These are phyloP conservation scores for Stagonosporopsis rhizophila DNA, from an alignment of 2,329 filamentous ascomycete genomes.

Conservation along the genomic window DNA sequence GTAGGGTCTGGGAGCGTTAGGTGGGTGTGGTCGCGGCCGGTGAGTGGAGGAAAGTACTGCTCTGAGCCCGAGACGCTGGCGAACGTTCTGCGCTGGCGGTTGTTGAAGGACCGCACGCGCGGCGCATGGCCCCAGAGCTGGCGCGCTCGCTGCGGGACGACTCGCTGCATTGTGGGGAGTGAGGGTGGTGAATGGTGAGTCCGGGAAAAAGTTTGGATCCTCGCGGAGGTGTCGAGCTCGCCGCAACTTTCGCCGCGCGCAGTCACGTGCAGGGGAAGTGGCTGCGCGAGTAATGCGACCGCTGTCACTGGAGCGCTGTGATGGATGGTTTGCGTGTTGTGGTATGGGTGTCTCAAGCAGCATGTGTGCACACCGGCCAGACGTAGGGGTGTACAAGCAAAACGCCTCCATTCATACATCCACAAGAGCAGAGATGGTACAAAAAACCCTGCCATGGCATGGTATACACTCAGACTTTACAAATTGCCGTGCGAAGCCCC, in stretches of 20 bases:
- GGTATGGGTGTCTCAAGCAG: background rate
- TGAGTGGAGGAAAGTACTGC: conserved; percentile 23
- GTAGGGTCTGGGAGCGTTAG: conserved; percentile 64
- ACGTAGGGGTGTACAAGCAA: background rate
- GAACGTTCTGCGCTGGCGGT: conserved; percentile 48
- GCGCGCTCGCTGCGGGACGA: conserved; percentile 40
- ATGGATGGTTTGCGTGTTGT: background rate
- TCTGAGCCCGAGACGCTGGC: conserved; percentile 54
- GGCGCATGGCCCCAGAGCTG: conserved; percentile 59
- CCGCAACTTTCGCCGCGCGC: conserved; percentile 25
- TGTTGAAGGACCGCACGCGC: conserved; percentile 51
- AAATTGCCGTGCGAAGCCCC: background rate
- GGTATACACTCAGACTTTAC: conserved; percentile 7
- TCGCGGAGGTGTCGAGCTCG: conserved; percentile 30
- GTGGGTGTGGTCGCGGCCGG: background rate
- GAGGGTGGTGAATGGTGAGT: conserved; percentile 9
- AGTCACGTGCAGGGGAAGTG: conserved; percentile 26
- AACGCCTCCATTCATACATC: conserved; percentile 13
- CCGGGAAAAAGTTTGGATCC: conserved; percentile 24
- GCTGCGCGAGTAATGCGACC: conserved; percentile 14
- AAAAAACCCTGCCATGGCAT: conserved; percentile 16
- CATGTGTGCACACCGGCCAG: too few species aligned
- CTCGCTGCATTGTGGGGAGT: conserved; percentile 31
- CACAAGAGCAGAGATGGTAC: conserved; percentile 43
- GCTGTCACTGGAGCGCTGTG: background rate